Conservation (phyloP, 352 stramenopile species). For the Globisporangium solare region DNA sequence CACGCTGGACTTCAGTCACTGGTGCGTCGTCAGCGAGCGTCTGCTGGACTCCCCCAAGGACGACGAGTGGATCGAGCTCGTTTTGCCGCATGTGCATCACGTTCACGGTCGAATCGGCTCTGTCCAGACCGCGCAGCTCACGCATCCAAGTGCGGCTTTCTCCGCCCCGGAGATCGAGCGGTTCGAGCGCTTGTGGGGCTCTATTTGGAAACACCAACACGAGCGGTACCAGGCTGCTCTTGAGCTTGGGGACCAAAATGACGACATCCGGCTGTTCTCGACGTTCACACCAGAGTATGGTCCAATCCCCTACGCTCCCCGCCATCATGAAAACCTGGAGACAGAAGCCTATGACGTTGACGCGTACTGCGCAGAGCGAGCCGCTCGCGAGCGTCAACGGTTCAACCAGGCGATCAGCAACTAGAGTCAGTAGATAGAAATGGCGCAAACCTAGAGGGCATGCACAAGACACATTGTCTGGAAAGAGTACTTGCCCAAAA, state of each 20-base stretch:
- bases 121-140: slow-evolving; percentile 47
- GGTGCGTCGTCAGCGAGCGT: slow-evolving; percentile 52
- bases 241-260: slow-evolving; percentile 6
- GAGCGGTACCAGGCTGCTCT: slow-evolving; percentile 10
- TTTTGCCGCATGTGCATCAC: slow-evolving; percentile 56
- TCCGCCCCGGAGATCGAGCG: slow-evolving; percentile 30
- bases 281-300: slow-evolving; percentile 77
- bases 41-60: slow-evolving; percentile 46
- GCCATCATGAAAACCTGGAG: slow-evolving; percentile 19
- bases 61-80: slow-evolving; percentile 31
- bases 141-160: slow-evolving; percentile 26
- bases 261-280: slow-evolving; percentile 16
- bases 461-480: no score
- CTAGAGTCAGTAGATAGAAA: background rate
- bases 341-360: slow-evolving; percentile 51
- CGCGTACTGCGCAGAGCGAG: slow-evolving; percentile 33
- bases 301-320: slow-evolving; percentile 54
- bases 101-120: slow-evolving; percentile 59
- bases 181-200: slow-evolving; percentile 51
- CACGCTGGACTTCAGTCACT: slow-evolving; percentile 70
- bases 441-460: no score
- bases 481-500: no score
- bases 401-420: slow-evolving; percentile 18
- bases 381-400: slow-evolving; percentile 25
- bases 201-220: slow-evolving; percentile 39